Percentiles rank a stretch among this genome's conserved stretches.
Evolutionary conservation across 768 basidiomycete genomes (phyloP).

Genomic region (Melanogaster broomeanus): DNA sequence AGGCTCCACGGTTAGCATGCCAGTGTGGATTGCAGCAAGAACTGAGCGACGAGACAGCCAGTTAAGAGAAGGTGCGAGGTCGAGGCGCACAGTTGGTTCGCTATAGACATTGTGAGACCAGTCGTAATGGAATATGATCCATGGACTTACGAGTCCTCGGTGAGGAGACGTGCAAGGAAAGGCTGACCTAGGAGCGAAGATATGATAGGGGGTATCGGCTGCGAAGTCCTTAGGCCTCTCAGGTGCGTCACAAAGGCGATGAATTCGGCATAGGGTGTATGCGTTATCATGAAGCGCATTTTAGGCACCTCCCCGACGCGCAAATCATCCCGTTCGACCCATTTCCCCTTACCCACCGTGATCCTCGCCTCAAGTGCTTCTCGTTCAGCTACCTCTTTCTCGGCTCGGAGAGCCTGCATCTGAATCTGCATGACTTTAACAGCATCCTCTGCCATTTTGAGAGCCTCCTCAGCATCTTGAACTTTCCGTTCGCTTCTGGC

Average conservation of each 20-base stretch:
- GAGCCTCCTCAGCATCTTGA: slow-evolving; percentile 71
- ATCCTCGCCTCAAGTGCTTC: slow-evolving; percentile 50
- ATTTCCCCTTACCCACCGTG: slow-evolving; percentile 70
- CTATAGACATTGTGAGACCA: slow-evolving; percentile 33
- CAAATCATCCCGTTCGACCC: slow-evolving; percentile 45
- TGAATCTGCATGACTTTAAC: slow-evolving; percentile 83
- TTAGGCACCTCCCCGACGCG: slow-evolving; percentile 29
- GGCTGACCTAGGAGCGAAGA: slow-evolving; percentile 75
- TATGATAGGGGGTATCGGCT: slow-evolving; percentile 64
- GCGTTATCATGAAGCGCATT: slow-evolving; percentile 59
- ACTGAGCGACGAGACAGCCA: slow-evolving; percentile 92
- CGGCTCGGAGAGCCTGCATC: slow-evolving; percentile 72
- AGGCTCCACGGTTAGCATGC: slow-evolving; percentile 89
- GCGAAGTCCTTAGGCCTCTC: slow-evolving; percentile 62
- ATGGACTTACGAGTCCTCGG: slow-evolving; percentile 81
- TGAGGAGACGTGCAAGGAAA: slow-evolving; percentile 71
- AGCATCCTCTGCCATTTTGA: slow-evolving; percentile 84
- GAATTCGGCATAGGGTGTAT: slow-evolving; percentile 82
- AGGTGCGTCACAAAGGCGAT: slow-evolving; percentile 75
- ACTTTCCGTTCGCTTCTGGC: slow-evolving; percentile 75
- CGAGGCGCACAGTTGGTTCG: slow-evolving; percentile 90
- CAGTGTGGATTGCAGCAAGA: slow-evolving; percentile 79
- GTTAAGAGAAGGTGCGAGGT: slow-evolving; percentile 90
- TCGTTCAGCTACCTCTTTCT: slow-evolving; percentile 63
- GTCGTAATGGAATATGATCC: neutral